Evolutionary conservation across 176 grass and related monocot species (phyloP).

Genomic region (Oryza longistaminata): DNA sequence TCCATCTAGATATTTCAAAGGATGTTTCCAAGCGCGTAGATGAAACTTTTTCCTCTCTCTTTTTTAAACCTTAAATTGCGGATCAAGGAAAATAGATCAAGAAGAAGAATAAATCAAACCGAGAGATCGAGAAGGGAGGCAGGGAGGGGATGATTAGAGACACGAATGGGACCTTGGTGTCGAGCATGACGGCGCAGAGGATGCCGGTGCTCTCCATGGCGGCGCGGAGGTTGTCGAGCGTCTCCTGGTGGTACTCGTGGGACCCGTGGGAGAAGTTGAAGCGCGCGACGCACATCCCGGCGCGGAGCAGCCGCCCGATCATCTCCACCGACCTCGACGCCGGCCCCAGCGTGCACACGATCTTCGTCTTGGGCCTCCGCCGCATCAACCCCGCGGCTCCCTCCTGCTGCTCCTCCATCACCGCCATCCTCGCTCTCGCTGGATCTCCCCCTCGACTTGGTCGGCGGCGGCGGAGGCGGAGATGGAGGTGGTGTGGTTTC

Average conservation of each 20-base stretch:
- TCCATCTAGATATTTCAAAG: neutral
- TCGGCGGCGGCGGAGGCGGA: neutral
- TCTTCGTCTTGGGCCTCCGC: conserved; percentile 83
- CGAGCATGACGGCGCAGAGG: conserved; percentile 97
- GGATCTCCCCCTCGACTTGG: neutral
- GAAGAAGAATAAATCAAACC: no score
- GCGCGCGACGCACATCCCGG: conserved; percentile 89
- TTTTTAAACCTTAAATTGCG: neutral
- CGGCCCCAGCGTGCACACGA: conserved; percentile 92
- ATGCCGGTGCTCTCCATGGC: conserved; percentile 81
- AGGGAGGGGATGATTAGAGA: neutral
- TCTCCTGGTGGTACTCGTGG: conserved; percentile 95
- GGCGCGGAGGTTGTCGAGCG: conserved; percentile 74
- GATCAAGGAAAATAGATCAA: neutral
- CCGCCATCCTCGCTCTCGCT: neutral
- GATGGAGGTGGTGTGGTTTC: neutral
- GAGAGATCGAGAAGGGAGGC: neutral
- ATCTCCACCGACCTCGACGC: conserved; percentile 84
- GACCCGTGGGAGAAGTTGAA: conserved; percentile 99
- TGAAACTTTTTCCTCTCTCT: neutral
- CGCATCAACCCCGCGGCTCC: conserved; percentile 9
- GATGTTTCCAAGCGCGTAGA: neutral
- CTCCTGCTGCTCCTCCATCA: neutral
- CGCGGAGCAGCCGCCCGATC: conserved; percentile 71
- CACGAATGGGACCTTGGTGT: conserved; percentile 60